Conservation (phyloP, 2,329 filamentous ascomycete genomes). For the Allantophomopsis cytisporea region DNA sequence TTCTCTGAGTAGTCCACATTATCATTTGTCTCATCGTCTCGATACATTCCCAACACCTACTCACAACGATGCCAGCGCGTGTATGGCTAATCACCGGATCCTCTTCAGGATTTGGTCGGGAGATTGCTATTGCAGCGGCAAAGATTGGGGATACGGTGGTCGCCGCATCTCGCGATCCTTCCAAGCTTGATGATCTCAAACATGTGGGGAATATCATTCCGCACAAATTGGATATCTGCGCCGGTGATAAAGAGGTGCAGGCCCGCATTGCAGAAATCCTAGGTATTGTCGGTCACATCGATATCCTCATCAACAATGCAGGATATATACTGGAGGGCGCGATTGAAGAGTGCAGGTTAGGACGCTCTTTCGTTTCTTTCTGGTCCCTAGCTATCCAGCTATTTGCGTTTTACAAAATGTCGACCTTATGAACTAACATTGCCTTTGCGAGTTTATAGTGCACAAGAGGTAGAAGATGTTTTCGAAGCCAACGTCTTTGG, state of each 20-base stretch:
- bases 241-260: slow-evolving; percentile 19
- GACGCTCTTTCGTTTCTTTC: slow-evolving; percentile 17
- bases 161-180: slow-evolving; percentile 27
- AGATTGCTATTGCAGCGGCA: slow-evolving; percentile 27
- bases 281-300: slow-evolving; percentile 24
- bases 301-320: slow-evolving; percentile 31
- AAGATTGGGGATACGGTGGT: slow-evolving; percentile 30
- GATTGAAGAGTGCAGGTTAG: slow-evolving; percentile 27
- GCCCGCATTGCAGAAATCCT: slow-evolving; percentile 21
- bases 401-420: no score
- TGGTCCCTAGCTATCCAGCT: no score
- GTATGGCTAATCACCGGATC: no score
- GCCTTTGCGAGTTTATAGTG: no score
- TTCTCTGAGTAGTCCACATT: no score
- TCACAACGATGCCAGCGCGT: no score
- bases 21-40: no score
- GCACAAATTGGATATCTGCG: slow-evolving; percentile 27
- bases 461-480: no score
- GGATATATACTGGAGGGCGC: slow-evolving; percentile 28
- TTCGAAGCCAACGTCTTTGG: slow-evolving; percentile 44
- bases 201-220: slow-evolving; percentile 20
- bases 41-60: no score
- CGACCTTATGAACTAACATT: no score
- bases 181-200: slow-evolving; percentile 20
- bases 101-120: slow-evolving; percentile 31